Percentiles rank a stretch among this genome's conserved stretches.
phyloP scores from a whole-genome alignment of 2,329 filamentous ascomycete species.

The Curvularia eragrostidis region DNA sequence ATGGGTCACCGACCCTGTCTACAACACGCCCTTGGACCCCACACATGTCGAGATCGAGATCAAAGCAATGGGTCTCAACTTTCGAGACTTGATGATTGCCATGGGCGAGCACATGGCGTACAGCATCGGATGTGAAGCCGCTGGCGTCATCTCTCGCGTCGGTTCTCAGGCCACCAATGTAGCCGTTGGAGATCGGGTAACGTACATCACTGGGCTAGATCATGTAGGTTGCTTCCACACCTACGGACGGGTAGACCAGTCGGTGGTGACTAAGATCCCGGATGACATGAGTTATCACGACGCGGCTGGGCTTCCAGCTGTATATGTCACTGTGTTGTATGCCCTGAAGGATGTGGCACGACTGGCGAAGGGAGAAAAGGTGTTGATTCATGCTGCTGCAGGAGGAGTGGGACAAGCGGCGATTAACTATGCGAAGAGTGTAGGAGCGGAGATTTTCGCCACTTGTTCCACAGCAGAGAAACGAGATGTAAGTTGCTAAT shows the following conservation, averaged over 20 bases:
- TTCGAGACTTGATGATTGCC: conserved; percentile 2
- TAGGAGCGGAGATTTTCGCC: conserved; percentile 33
- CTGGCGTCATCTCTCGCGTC: conserved; percentile 3
- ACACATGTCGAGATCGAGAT: conserved; percentile 1
- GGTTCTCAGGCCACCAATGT: conserved; percentile 1
- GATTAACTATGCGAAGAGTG: conserved; percentile 20
- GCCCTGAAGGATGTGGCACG: conserved; percentile 7
- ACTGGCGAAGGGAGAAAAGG: conserved; percentile 22
- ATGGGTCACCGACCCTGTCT: background rate
- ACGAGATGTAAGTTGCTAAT: conserved; percentile 35
- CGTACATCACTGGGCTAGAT: conserved; percentile 1
- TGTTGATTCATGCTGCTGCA: conserved; percentile 36
- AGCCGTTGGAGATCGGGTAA: background rate
- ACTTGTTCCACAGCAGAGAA: conserved; percentile 34
- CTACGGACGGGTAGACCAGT: conserved; percentile 1
- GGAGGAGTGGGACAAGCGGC: conserved; percentile 31
- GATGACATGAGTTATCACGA: background rate
- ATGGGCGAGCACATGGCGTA: conserved; percentile 7
- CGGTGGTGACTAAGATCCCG: conserved; percentile 1
- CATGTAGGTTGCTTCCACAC: conserved; percentile 7
- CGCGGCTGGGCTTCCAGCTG: conserved; percentile 11
- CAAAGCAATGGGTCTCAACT: conserved; percentile 5
- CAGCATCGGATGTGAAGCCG: conserved; percentile 3
- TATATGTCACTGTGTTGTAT: conserved; percentile 18
- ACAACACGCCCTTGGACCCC: background rate